These are phyloP conservation scores for Nemophila menziesii DNA, from an alignment of 257 asterid species.

Conservation along the genomic window DNA sequence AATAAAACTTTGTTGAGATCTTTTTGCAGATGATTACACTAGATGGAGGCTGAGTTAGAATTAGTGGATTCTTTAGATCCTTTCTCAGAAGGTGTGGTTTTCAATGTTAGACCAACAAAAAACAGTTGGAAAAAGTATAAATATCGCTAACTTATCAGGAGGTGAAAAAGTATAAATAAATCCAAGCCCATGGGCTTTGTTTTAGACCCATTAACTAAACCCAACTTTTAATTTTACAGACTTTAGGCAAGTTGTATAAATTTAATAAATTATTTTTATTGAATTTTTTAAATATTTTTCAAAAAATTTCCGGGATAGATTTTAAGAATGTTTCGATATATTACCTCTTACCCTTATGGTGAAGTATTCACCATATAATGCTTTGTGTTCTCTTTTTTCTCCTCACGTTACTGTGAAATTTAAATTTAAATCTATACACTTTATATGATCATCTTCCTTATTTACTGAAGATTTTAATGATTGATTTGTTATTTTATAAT, in stretches of 20 bases:
- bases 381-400: no score
- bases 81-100: slow-evolving; percentile 93
- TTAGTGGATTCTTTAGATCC: no score
- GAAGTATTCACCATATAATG: no score
- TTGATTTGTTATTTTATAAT: no score
- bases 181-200: background rate
- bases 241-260: slow-evolving; percentile 1
- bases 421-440: no score
- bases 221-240: no score
- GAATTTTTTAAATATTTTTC: background rate
- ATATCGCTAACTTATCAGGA: slow-evolving; percentile 87
- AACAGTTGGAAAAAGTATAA: slow-evolving; percentile 99
- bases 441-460: no score
- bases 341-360: no score
- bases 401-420: no score
- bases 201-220: slow-evolving; percentile 3
- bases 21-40: slow-evolving; percentile 78
- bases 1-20: slow-evolving; percentile 8
- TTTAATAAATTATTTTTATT: background rate
- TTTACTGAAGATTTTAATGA: no score
- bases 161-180: slow-evolving; percentile 77
- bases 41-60: slow-evolving; percentile 97
- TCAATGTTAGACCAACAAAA: slow-evolving; percentile 93
- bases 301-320: slow-evolving; percentile 31
- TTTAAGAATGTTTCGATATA: slow-evolving; percentile 94